phyloP scores from a whole-genome alignment of 352 stramenopile species.

The Pythium vanterpoolii region DNA sequence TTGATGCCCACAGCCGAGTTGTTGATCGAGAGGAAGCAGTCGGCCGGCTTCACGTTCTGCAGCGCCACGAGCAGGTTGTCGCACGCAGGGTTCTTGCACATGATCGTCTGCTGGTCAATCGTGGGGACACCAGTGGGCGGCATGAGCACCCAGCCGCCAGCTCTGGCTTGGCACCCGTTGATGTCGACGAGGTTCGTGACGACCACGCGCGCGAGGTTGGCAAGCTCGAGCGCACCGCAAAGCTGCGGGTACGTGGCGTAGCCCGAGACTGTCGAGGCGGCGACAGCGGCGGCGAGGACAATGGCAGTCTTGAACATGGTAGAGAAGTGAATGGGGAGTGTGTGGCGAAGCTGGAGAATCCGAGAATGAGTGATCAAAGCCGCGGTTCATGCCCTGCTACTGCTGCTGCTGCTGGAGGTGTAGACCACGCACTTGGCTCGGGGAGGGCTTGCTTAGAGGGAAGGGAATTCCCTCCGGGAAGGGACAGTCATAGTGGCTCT shows the following conservation, averaged over 20 bases:
- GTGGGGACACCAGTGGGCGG: constrained; percentile 26
- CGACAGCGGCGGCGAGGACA: constrained; percentile 9
- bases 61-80: constrained; percentile 27
- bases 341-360: neutral
- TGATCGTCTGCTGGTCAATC: constrained; percentile 19
- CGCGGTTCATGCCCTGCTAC: neutral
- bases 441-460: too few relatives aligned
- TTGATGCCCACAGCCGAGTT: constrained; percentile 22
- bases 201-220: constrained; percentile 14
- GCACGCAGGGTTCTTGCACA: constrained; percentile 29
- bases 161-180: constrained; percentile 17
- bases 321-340: neutral
- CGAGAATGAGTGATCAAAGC: constrained; percentile 11
- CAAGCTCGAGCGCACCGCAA: constrained; percentile 3
- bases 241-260: constrained; percentile 10
- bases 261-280: constrained; percentile 9
- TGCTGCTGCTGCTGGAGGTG: neutral
- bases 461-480: too few relatives aligned
- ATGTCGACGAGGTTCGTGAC: constrained; percentile 12
- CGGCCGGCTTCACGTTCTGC: constrained; percentile 12
- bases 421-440: neutral
- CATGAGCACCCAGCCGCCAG: constrained; percentile 29
- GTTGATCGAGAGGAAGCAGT: constrained; percentile 30
- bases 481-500: too few relatives aligned
- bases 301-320: constrained; percentile 22